These are phyloP conservation scores for Ophiocordyceps camponoti-floridani DNA, from an alignment of 2,329 filamentous ascomycete species.

Conservation along the genomic window DNA sequence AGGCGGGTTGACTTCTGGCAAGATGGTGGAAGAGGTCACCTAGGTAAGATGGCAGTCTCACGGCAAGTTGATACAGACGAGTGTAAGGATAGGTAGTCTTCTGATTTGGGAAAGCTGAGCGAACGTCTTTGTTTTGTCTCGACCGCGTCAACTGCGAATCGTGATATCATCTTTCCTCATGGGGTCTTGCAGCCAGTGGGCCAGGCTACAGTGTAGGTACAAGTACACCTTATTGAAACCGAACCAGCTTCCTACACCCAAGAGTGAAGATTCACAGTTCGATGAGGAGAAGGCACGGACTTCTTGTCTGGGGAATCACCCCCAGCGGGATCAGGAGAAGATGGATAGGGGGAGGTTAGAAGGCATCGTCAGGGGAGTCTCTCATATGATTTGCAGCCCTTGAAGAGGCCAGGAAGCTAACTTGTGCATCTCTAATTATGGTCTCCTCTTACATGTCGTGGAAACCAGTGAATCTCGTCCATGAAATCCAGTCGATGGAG, in stretches of 20 bases:
- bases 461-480: background rate
- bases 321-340: no score
- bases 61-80: background rate
- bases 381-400: no score
- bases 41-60: conserved; percentile 8
- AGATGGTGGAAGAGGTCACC: conserved; percentile 37
- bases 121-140: no score
- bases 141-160: no score
- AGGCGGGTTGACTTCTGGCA: conserved; percentile 15
- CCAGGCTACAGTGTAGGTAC: background rate
- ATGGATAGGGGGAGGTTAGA: background rate
- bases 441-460: no score
- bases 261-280: background rate
- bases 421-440: no score
- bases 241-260: background rate
- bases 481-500: background rate
- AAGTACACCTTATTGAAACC: no score
- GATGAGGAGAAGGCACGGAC: background rate
- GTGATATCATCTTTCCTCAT: no score
- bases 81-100: background rate
- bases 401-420: no score
- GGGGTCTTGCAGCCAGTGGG: background rate
- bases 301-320: background rate
- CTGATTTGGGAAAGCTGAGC: background rate
- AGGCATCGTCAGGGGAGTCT: no score